Base-by-base conservation (phyloP, 2,329 filamentous ascomycete species). In the Xylaria sp. region DNA sequence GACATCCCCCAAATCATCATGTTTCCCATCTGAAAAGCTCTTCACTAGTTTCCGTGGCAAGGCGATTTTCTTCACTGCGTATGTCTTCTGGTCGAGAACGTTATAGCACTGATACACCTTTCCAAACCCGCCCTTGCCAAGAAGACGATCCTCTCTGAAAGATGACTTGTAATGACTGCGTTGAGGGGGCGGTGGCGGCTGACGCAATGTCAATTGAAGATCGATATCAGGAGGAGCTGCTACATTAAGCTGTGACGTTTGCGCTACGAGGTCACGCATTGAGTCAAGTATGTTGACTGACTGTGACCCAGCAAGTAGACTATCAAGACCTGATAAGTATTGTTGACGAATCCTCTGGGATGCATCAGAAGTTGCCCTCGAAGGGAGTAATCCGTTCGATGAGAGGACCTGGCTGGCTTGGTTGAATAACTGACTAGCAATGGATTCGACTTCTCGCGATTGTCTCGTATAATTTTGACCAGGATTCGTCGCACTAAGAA, bases 1-100 rank as follows among this genome's bases (percentile, higher is more conserved):
- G 35, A 79, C 72, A 62, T 76, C 74, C 27, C 75, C 71, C 2
- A 78, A 60, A 9, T 78, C 74, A n/a, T 77, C 76, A 42, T 77
- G 74, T 21, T 54, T 73, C 27, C 76, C 76, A 62, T 79, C 72
- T n/a, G 71, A 74, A 44, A 77, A 72, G n/a, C 66, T 72, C 57
- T 69, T 75, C 21, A 74, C 75, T 2, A 78, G 72, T 42, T 71
- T 76, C 1, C 72, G 71, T 4, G 76, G 74, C 12, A 79, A 63
- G n/a, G 67, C 68, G 8, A 79, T 76, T 60, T 78, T 78, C 71
- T 79, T 79, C n/a, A 79, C 73, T 2, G 77, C 77, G 63, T 79
- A 79, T 32, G 73, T 77, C 25, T 68, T 75, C 60, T 76, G 72
- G 47, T 79, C 77, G 13, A 79, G 48, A 5, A 72, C 66, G 54